Evolutionary conservation across 345 rosid species (phyloP).

Genomic region (Murraya paniculata): DNA sequence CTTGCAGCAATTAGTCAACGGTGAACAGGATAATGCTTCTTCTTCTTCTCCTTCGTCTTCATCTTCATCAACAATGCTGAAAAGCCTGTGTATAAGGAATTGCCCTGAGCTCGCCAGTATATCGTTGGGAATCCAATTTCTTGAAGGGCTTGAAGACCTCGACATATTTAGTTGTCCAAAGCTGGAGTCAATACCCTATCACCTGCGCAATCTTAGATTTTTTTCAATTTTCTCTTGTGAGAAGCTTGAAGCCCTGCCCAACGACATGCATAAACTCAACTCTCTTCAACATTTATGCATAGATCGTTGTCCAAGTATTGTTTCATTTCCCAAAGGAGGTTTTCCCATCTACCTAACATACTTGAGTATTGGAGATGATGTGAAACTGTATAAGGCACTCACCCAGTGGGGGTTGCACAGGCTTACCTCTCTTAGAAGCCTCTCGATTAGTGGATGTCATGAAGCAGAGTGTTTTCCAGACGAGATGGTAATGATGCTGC

Average conservation of each 20-base stretch:
- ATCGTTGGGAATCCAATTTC: not conserved
- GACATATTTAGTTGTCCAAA: not conserved
- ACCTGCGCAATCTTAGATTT: not conserved
- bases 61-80: not conserved
- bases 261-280: not conserved
- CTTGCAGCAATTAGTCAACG: not conserved
- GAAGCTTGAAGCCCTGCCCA: not conserved
- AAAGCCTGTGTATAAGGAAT: not conserved
- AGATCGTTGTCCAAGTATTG: not conserved
- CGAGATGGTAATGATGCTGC: not conserved
- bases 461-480: too few species aligned
- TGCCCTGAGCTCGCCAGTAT: not conserved
- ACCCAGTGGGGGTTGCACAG: conserved; percentile 3
- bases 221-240: too few species aligned
- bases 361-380: not conserved
- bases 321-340: not conserved
- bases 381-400: not conserved
- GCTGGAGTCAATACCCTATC: not conserved
- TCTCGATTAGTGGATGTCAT: too few species aligned
- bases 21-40: not conserved
- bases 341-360: not conserved
- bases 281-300: not conserved
- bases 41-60: not conserved
- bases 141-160: not conserved
- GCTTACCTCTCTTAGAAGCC: not conserved